phyloP scores from a whole-genome alignment of 2,329 filamentous ascomycete genomes.

The Cercospora sesami region DNA sequence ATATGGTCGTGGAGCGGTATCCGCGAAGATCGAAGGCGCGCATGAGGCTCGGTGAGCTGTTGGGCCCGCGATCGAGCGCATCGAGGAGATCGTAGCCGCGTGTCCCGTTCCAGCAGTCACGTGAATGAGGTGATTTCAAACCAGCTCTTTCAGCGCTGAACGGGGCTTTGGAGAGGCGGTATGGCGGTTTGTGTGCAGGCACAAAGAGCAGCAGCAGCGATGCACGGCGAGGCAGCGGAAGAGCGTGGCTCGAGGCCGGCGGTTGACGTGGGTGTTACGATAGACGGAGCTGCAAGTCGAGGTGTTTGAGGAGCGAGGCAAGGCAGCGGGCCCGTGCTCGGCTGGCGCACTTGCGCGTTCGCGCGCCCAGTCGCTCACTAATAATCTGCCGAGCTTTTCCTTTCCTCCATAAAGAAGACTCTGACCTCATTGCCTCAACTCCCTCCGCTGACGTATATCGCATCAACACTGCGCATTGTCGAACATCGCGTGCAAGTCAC shows the following conservation, averaged over 20 bases:
- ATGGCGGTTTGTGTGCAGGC: neutral
- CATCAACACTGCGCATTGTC: conserved; percentile 10
- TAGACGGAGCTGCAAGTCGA: neutral
- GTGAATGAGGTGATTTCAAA: neutral
- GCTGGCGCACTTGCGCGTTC: neutral
- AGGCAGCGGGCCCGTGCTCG: neutral
- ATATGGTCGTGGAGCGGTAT: neutral
- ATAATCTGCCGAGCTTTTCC: conserved; percentile 11
- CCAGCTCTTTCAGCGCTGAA: neutral
- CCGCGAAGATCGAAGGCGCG: neutral
- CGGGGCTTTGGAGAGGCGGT: neutral
- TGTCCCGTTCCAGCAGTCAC: neutral
- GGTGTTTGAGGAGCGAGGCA: neutral
- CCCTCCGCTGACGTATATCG: conserved; percentile 14
- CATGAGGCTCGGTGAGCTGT: neutral
- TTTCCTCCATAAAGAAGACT: conserved; percentile 5
- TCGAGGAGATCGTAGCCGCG: conserved; percentile 3
- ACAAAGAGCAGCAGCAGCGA: neutral
- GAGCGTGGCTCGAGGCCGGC: neutral
- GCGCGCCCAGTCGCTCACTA: conserved; percentile 5
- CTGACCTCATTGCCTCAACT: conserved; percentile 10
- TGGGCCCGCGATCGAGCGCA: neutral
- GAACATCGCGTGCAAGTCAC: conserved; percentile 12
- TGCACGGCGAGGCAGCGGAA: neutral
- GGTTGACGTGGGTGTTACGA: neutral